Evolutionary conservation across 108 stramenopile genomes (phyloP).

Genomic region (Conticribra weissflogii): DNA sequence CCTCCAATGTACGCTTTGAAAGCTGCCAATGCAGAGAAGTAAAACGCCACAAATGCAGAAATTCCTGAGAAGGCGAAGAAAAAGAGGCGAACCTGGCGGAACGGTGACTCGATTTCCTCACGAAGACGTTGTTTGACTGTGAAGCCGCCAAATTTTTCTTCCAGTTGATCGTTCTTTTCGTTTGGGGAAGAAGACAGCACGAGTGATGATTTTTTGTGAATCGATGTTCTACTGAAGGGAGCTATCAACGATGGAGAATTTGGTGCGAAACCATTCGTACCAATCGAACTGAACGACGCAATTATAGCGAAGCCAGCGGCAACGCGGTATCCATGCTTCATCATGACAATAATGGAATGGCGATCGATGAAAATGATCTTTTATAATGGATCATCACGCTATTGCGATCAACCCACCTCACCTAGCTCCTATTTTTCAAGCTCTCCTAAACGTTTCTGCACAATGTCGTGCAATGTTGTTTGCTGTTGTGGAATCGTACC

Average conservation of each 20-base stretch:
- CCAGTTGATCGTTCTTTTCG: conserved; percentile 27
- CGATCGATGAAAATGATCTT: too few species aligned
- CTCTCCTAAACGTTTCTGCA: too few species aligned
- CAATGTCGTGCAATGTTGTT: too few species aligned
- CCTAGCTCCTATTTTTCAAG: too few species aligned
- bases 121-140: conserved; percentile 88
- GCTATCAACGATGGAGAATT: neutral
- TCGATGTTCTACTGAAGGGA: too few species aligned
- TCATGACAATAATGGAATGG: too few species aligned
- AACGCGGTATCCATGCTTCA: too few species aligned
- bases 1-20: conserved; percentile 65
- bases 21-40: conserved; percentile 68
- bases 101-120: conserved; percentile 87
- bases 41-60: conserved; percentile 74
- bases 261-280: neutral
- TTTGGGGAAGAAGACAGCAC: conserved; percentile 24
- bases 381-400: too few species aligned
- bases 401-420: too few species aligned
- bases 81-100: conserved; percentile 77
- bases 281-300: too few species aligned
- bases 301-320: too few species aligned
- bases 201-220: neutral
- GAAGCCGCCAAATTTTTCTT: conserved; percentile 67
- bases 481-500: too few species aligned
- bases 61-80: conserved; percentile 68